Conservation (phyloP, 345 rosid genomes). For the Linum lewisii region DNA sequence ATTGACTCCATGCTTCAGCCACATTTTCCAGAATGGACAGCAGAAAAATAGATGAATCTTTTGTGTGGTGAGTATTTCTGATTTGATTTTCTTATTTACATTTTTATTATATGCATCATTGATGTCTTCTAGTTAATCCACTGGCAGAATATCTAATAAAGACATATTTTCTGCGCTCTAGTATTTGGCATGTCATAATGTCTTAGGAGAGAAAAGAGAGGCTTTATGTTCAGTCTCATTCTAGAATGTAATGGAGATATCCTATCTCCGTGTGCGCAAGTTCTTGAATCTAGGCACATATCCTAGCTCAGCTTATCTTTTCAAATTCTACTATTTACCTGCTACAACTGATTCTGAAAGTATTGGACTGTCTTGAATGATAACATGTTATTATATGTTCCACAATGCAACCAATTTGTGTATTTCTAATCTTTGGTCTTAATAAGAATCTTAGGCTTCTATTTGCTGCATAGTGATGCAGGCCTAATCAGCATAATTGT, state of each 20-base stretch:
- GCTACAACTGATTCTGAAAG: background rate
- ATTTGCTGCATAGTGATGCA: background rate
- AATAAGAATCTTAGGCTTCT: background rate
- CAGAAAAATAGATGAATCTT: slow-evolving; percentile 77
- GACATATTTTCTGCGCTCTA: background rate
- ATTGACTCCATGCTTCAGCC: slow-evolving; percentile 71
- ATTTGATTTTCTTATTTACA: slow-evolving; percentile 3
- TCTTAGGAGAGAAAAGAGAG: no score
- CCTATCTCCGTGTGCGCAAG: no score
- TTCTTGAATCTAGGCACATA: background rate
- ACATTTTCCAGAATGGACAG: slow-evolving; percentile 57
- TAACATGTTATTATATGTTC: no score
- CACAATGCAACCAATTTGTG: background rate
- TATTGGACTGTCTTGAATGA: background rate
- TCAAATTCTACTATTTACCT: slow-evolving; percentile 7
- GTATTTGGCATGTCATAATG: no score
- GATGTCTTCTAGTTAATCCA: background rate
- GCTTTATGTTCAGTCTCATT: no score
- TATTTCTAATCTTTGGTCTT: background rate
- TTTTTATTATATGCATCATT: background rate
- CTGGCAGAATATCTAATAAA: background rate
- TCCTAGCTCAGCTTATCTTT: background rate
- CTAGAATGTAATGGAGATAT: no score
- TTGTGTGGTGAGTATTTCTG: slow-evolving; percentile 54
- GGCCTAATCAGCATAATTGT: background rate